Base-by-base conservation (phyloP, 176 grass and related monocot genomes). In the Bonia amplexicaulis region DNA sequence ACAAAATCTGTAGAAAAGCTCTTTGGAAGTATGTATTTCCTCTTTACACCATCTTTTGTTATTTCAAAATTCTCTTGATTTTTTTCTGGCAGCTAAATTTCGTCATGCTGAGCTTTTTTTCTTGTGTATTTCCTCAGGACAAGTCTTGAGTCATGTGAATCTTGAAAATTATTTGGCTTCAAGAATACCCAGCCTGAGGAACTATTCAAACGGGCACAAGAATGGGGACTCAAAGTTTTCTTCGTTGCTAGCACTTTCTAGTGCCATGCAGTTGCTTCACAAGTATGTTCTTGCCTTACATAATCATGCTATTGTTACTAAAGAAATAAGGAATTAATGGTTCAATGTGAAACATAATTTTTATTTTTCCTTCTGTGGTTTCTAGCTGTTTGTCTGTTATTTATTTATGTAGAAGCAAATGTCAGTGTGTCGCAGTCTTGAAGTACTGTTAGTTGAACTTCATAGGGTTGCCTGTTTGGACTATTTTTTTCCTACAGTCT, bases 1-100 rank as follows among this genome's bases (percentile, higher is more conserved):
- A 75, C 88, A 73, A 99, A 92, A 92, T 96, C 93, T 86, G 88
- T 96, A 65, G 92, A 99, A 86, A 93, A 95, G 77, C 88, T 92
- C 8, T 94, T 94, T 88, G 97, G 97, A 89, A 99, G 97, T 99
- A 99, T 53, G 92, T 84, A 26, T 87, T 79, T 78, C 51, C 55
- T 78, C 74, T 42, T 84, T 80, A 37, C 48, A 48, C 57, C 12
- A 26, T 70, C 25, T 40, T 71, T 51, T n/a, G n/a, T 85, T 88
- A 20, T 80, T 64, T 76, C 0, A 81, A 69, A 46, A 35, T 25
- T 73, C 6, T 59, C 25, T 74, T 52, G 11, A 75, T 42, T 52
- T 68, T 68, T 84, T 55, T 0, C 55, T 76, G 29, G 44, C 10
- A 52, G 37, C 46, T 87, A 88, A 64, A 64, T 45, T 64, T 66